Evolutionary conservation across 1,284 basidiomycete species (phyloP).

Genomic region (Xerocomus amazonicus): DNA sequence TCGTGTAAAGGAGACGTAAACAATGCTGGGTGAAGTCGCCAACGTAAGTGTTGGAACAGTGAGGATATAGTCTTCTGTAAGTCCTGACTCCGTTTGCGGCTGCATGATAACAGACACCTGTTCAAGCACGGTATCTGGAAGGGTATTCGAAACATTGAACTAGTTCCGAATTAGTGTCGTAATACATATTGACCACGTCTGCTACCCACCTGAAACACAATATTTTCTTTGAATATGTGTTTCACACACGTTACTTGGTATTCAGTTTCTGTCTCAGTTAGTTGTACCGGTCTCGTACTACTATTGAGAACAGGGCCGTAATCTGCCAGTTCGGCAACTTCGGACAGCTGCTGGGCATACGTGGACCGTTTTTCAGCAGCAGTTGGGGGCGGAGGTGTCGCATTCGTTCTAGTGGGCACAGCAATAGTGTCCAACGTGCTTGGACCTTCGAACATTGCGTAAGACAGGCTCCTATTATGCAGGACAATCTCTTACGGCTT

Average conservation of each 20-base stretch:
- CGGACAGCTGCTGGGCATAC: slow-evolving; percentile 82
- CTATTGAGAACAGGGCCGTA: slow-evolving; percentile 92
- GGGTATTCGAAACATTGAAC: slow-evolving; percentile 99
- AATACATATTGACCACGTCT: not conserved
- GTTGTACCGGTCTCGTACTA: slow-evolving; percentile 73
- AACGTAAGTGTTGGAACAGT: slow-evolving; percentile 71
- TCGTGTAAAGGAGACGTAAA: slow-evolving; percentile 95
- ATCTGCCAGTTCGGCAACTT: slow-evolving; percentile 80
- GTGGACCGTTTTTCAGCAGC: slow-evolving; percentile 82
- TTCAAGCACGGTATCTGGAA: slow-evolving; percentile 96
- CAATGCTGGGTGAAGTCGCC: slow-evolving; percentile 70
- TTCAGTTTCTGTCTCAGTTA: slow-evolving; percentile 97
- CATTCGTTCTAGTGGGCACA: slow-evolving; percentile 61
- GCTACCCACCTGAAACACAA: slow-evolving; percentile 84
- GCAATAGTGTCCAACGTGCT: slow-evolving; percentile 81
- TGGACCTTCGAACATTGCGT: slow-evolving; percentile 50
- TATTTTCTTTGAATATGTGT: slow-evolving; percentile 93
- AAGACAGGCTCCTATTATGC: slow-evolving; percentile 1
- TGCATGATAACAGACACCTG: slow-evolving; percentile 94
- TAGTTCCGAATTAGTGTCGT: slow-evolving; percentile 33
- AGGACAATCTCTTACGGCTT: slow-evolving; percentile 55
- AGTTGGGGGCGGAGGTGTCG: slow-evolving; percentile 64
- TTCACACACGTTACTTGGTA: slow-evolving; percentile 97
- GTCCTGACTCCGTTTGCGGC: slow-evolving; percentile 67
- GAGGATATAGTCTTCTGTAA: slow-evolving; percentile 96